These are phyloP conservation scores for Globisporangium emineosum DNA, from an alignment of 352 stramenopile species.

Conservation along the genomic window DNA sequence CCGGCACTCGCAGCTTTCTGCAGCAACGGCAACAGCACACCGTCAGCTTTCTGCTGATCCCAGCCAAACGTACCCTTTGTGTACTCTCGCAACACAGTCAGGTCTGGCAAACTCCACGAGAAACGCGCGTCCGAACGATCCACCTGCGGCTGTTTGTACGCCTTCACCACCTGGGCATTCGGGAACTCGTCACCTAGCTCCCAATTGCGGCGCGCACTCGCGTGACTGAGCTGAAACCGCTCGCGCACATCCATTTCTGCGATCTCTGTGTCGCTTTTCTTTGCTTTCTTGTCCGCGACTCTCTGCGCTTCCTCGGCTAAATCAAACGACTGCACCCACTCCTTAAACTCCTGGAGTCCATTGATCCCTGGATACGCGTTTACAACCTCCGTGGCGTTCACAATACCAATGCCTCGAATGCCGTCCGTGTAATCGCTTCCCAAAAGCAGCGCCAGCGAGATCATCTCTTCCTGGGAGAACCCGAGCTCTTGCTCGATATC, in stretches of 20 bases:
- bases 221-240: constrained; percentile 92
- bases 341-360: constrained; percentile 81
- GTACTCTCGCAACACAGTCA: constrained; percentile 82
- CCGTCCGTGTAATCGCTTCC: constrained; percentile 95
- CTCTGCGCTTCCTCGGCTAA: constrained; percentile 51
- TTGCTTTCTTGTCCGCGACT: constrained; percentile 43
- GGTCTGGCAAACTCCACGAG: constrained; percentile 91
- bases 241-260: constrained; percentile 43
- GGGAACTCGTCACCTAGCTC: constrained; percentile 93
- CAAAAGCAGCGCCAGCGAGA: constrained; percentile 90
- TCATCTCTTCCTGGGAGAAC: constrained; percentile 90
- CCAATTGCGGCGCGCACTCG: constrained; percentile 89
- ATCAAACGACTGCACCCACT: constrained; percentile 71
- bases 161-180: constrained; percentile 88
- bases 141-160: constrained; percentile 92
- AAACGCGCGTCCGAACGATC: constrained; percentile 85
- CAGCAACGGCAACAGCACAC: constrained; percentile 88
- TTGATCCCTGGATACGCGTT: constrained; percentile 80
- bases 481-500: constrained; percentile 93
- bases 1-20: constrained; percentile 38
- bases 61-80: constrained; percentile 91
- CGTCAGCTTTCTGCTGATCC: constrained; percentile 89
- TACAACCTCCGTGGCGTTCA: constrained; percentile 81
- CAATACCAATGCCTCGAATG: constrained; percentile 79
- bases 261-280: constrained; percentile 46